Evolutionary conservation across 2,329 filamentous ascomycete genomes (phyloP).

Genomic region (Colletotrichum ledebouriae): DNA sequence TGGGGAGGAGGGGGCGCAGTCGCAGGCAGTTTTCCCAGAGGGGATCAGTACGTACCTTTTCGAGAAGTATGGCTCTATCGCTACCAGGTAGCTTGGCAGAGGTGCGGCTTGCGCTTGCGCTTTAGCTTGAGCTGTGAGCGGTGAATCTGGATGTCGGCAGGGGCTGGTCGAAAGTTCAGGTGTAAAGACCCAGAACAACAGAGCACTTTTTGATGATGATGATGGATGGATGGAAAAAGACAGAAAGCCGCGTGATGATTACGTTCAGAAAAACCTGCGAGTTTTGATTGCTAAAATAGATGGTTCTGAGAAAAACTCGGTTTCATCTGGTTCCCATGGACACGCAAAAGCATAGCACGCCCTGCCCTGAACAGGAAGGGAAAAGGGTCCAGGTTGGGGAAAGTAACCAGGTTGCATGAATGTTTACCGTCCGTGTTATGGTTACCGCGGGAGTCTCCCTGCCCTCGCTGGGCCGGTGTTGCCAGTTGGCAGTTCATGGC

Average conservation of each 20-base stretch:
- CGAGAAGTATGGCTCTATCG: conserved; percentile 4
- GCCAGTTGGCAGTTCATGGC: conserved; percentile 8
- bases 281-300: conserved; percentile 19
- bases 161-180: no score
- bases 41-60: conserved; percentile 25
- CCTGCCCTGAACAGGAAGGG: background rate
- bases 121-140: no score
- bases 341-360: conserved; percentile 13
- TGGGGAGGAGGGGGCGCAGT: conserved; percentile 22
- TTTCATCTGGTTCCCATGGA: conserved; percentile 35
- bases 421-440: conserved; percentile 28
- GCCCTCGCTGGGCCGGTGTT: background rate
- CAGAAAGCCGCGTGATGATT: background rate
- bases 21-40: background rate
- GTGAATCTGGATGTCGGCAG: no score
- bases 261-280: conserved; percentile 7
- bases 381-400: conserved; percentile 27
- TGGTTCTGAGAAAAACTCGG: conserved; percentile 17
- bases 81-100: no score
- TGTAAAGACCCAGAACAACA: no score
- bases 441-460: conserved; percentile 14
- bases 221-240: no score
- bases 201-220: no score
- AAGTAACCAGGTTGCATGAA: conserved; percentile 29
- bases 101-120: no score